Evolutionary conservation across 169 alveolate species (phyloP).

Genomic region (Ichthyophthirius multifiliis): DNA sequence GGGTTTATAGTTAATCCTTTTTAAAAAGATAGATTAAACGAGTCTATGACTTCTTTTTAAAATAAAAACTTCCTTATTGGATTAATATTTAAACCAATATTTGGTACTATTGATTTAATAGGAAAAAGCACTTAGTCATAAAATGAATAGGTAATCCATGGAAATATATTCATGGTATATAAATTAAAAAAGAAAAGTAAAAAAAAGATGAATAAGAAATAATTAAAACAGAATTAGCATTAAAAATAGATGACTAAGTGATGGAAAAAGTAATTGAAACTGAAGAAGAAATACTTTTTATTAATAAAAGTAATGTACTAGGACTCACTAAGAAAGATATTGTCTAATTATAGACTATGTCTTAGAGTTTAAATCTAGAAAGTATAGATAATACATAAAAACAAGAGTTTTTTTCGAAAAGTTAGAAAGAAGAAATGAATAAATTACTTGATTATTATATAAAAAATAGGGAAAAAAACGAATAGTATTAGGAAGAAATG

Average conservation of each 20-base stretch:
- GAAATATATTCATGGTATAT: background rate
- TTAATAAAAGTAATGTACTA: background rate
- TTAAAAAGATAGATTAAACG: no score
- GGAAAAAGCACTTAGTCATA: background rate
- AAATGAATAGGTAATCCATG: background rate
- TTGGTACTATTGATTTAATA: background rate
- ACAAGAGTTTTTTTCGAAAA: background rate
- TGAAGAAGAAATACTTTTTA: background rate
- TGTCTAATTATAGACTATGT: background rate
- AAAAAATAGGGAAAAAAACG: background rate
- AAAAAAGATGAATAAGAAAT: background rate
- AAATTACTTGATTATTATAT: background rate
- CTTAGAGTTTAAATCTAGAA: background rate
- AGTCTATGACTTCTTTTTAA: no score
- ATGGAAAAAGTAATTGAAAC: slow-evolving; percentile 7
- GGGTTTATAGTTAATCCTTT: background rate
- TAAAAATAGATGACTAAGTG: background rate
- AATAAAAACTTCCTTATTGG: no score
- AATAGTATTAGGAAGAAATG: slow-evolving; percentile 7
- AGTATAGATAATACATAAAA: background rate
- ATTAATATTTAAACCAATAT: background rate
- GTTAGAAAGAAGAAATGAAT: background rate
- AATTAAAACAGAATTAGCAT: background rate
- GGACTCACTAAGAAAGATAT: background rate
- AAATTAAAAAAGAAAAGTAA: background rate